phyloP scores from a whole-genome alignment of 768 basidiomycete species.

The Lyophyllum semitale region DNA sequence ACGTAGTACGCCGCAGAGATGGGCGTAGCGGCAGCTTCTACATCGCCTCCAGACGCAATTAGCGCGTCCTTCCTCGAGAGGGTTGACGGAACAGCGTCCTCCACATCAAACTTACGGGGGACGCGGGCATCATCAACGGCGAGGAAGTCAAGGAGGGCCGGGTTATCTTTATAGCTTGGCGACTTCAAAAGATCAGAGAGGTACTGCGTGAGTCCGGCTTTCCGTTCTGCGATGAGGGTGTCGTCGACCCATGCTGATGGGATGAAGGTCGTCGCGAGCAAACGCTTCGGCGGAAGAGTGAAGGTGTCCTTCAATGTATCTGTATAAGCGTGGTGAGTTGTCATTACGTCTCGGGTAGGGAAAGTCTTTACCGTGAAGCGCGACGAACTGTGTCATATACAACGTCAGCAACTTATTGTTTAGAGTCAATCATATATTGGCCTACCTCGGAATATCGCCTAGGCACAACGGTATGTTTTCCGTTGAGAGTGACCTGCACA shows the following conservation, averaged over 20 bases:
- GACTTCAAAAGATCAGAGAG: constrained; percentile 38
- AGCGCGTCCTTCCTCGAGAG: constrained; percentile 39
- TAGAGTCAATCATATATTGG: neutral
- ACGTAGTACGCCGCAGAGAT: constrained; percentile 51
- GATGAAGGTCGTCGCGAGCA: constrained; percentile 45
- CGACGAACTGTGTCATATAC: constrained; percentile 31
- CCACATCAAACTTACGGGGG: constrained; percentile 35
- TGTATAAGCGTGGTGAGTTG: constrained; percentile 2
- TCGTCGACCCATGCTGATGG: constrained; percentile 58
- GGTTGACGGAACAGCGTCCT: constrained; percentile 51
- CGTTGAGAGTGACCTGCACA: constrained; percentile 36
- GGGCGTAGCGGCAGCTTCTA: constrained; percentile 26
- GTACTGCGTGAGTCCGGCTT: constrained; percentile 45
- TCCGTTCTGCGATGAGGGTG: constrained; percentile 51
- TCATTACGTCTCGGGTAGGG: neutral
- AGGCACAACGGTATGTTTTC: constrained; percentile 26
- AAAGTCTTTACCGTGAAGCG: constrained; percentile 35
- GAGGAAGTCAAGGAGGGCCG: constrained; percentile 41
- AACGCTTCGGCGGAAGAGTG: constrained; percentile 52
- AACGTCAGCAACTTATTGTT: neutral
- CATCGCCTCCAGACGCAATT: constrained; percentile 16
- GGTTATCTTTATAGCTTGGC: constrained; percentile 34
- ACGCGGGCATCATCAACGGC: constrained; percentile 20
- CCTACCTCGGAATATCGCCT: constrained; percentile 48
- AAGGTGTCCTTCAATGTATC: constrained; percentile 38